Conservation (phyloP, 352 stramenopile species). For the Phytopythium ostracodes region DNA sequence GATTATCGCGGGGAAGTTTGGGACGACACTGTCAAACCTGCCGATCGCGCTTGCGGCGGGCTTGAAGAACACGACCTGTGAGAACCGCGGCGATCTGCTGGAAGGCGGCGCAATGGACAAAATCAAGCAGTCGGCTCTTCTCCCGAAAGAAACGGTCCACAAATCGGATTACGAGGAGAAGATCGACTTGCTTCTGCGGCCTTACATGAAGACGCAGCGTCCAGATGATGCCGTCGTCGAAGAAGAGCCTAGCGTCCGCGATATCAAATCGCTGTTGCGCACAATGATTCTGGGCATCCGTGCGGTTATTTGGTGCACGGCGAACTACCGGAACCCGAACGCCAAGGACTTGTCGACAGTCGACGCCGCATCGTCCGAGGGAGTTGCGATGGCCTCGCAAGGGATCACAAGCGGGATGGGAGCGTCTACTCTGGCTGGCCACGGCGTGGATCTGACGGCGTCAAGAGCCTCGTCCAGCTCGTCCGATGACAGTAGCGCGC, state of each 20-base stretch:
- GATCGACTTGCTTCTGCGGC: slow-evolving; percentile 55
- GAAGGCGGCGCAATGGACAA: slow-evolving; percentile 88
- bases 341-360: slow-evolving; percentile 80
- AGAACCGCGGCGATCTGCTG: slow-evolving; percentile 60
- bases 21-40: slow-evolving; percentile 77
- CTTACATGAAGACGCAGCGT: slow-evolving; percentile 44
- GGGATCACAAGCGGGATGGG: slow-evolving; percentile 12
- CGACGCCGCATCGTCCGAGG: slow-evolving; percentile 46
- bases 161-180: slow-evolving; percentile 74
- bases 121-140: slow-evolving; percentile 75
- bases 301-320: slow-evolving; percentile 97
- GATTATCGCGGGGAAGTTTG: slow-evolving; percentile 95
- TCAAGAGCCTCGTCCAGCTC: slow-evolving; percentile 12
- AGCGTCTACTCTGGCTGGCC: neutral
- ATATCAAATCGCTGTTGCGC: slow-evolving; percentile 92
- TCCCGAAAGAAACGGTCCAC: slow-evolving; percentile 49
- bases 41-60: slow-evolving; percentile 60
- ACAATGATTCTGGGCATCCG: slow-evolving; percentile 98
- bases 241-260: slow-evolving; percentile 77
- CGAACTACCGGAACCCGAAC: slow-evolving; percentile 89
- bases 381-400: slow-evolving; percentile 18
- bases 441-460: neutral
- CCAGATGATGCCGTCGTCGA: slow-evolving; percentile 54
- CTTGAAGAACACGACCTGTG: slow-evolving; percentile 30
- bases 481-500: slow-evolving; percentile 18